Evolutionary conservation across 2,329 filamentous ascomycete genomes (phyloP).

Genomic region (Aspergillus clavatus): DNA sequence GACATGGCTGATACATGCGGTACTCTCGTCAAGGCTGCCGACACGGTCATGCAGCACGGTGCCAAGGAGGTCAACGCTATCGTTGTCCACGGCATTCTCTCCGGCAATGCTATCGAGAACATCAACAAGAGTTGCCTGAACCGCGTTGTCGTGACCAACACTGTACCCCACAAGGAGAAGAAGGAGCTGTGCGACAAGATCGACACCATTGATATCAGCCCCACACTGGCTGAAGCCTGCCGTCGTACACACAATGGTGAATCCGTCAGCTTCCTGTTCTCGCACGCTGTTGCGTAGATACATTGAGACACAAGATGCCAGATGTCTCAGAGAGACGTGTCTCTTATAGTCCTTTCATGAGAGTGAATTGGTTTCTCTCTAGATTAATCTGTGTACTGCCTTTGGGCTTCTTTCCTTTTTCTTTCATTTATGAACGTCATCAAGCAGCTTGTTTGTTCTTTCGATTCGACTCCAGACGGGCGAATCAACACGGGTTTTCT

Average conservation of each 20-base stretch:
- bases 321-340: slow-evolving; percentile 7
- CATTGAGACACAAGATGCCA: slow-evolving; percentile 1
- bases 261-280: slow-evolving; percentile 49
- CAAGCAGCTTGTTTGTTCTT: slow-evolving; percentile 5
- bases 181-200: slow-evolving; percentile 72
- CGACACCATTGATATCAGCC: slow-evolving; percentile 86
- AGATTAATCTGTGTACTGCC: slow-evolving; percentile 1
- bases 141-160: slow-evolving; percentile 86
- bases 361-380: slow-evolving; percentile 4
- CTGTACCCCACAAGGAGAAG: slow-evolving; percentile 75
- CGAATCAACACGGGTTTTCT: not conserved
- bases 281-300: slow-evolving; percentile 40
- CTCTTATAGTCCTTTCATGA: slow-evolving; percentile 10
- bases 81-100: slow-evolving; percentile 89
- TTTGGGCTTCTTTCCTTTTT: slow-evolving; percentile 12
- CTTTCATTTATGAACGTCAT: slow-evolving; percentile 10
- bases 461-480: slow-evolving; percentile 8
- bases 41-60: slow-evolving; percentile 80
- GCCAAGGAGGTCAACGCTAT: slow-evolving; percentile 88
- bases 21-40: slow-evolving; percentile 80
- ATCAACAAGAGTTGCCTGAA: slow-evolving; percentile 72
- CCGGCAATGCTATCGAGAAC: slow-evolving; percentile 80
- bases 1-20: slow-evolving; percentile 98
- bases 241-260: slow-evolving; percentile 49
- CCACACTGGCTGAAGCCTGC: slow-evolving; percentile 57